These are phyloP conservation scores for Punctularia strigosozonata DNA, from an alignment of 768 basidiomycete genomes.

Conservation along the genomic window DNA sequence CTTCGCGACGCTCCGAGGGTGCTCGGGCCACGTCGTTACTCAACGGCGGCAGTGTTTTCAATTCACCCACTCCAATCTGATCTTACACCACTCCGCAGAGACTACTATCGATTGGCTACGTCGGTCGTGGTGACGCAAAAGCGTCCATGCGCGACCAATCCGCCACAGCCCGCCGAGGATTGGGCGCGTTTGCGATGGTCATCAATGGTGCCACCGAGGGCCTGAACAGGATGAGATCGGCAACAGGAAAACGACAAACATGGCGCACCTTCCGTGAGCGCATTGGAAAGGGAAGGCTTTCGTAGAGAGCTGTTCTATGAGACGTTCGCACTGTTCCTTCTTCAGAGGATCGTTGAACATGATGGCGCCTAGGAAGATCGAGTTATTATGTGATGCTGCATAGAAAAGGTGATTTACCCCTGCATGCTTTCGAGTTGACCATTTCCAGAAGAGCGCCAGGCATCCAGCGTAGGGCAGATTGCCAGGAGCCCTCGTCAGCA, in stretches of 20 bases:
- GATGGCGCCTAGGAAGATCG: constrained; percentile 59
- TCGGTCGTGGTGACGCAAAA: no score
- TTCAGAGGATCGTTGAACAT: constrained; percentile 89
- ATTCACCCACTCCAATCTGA: no score
- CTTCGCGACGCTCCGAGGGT: no score
- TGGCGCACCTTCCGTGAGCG: constrained; percentile 76
- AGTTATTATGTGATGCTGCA: constrained; percentile 1
- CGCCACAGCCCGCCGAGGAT: neutral
- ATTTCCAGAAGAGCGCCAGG: constrained; percentile 76
- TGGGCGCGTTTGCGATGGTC: constrained; percentile 11
- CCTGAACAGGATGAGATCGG: constrained; percentile 15
- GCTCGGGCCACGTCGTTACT: no score
- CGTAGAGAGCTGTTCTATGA: constrained; percentile 55
- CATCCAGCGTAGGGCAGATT: constrained; percentile 66
- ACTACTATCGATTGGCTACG: no score
- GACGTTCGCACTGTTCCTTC: constrained; percentile 50
- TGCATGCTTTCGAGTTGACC: constrained; percentile 90
- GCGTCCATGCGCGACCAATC: constrained; percentile 5
- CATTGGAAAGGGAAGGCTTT: constrained; percentile 90
- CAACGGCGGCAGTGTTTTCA: no score
- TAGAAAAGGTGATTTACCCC: constrained; percentile 47
- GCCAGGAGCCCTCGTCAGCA: constrained; percentile 30
- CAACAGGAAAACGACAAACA: neutral
- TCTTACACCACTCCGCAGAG: no score
- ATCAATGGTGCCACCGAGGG: constrained; percentile 46